phyloP scores from a whole-genome alignment of 345 rosid genomes.

The Durio zibethinus region DNA sequence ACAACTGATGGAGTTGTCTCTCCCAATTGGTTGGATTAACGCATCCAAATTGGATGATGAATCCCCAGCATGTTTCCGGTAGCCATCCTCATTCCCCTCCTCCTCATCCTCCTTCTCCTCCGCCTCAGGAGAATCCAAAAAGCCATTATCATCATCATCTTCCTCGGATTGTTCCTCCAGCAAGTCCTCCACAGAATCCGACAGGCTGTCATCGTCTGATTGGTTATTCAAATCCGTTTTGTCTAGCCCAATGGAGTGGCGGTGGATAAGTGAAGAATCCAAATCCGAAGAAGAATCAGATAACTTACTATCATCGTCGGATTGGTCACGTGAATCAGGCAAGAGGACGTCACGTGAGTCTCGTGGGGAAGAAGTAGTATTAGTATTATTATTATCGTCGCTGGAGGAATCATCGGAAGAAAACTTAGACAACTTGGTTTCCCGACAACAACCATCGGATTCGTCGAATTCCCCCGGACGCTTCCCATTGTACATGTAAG shows the following conservation, averaged over 20 bases:
- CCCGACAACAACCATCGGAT: slow-evolving; percentile 34
- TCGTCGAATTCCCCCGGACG: slow-evolving; percentile 41
- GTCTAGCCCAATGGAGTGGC: background rate
- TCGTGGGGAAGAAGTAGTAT: background rate
- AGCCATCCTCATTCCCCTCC: slow-evolving; percentile 12
- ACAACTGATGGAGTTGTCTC: slow-evolving; percentile 75
- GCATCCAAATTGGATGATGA: slow-evolving; percentile 49
- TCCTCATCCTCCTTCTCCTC: slow-evolving; percentile 8
- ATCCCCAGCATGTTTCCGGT: slow-evolving; percentile 38
- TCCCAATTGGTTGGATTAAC: slow-evolving; percentile 62
- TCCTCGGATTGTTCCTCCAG: background rate
- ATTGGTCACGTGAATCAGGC: slow-evolving; percentile 11
- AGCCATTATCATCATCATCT: background rate
- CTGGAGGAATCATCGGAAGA: slow-evolving; percentile 14
- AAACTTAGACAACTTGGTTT: slow-evolving; percentile 29
- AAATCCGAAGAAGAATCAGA: background rate
- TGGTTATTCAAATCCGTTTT: background rate
- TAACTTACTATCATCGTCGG: background rate
- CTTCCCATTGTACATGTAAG: slow-evolving; percentile 55
- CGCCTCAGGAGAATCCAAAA: background rate
- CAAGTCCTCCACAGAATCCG: background rate
- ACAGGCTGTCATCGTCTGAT: background rate
- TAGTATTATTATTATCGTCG: slow-evolving; percentile 3
- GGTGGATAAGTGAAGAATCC: background rate
- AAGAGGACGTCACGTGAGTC: background rate